A percentile compares a stretch with the other conserved stretches of the same genome.
Conservation (phyloP, 2,329 filamentous ascomycete species). For the Aspergillus sp. region DNA sequence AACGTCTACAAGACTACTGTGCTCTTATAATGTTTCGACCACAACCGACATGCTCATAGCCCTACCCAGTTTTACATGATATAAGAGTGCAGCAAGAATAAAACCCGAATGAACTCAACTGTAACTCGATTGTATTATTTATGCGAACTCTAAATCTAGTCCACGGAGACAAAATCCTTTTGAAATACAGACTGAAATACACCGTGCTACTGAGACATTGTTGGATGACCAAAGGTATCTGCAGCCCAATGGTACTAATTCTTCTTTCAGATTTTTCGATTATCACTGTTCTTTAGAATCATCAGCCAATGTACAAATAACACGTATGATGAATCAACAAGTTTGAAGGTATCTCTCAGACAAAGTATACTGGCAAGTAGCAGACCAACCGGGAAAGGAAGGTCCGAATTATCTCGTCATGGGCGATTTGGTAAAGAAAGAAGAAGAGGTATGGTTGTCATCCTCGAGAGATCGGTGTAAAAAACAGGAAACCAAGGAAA, state of each 20-base stretch:
- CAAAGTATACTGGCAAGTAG: conserved; percentile 72
- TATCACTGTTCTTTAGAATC: not conserved
- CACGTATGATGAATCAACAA: not conserved
- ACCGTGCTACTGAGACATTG: not conserved
- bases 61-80: not conserved
- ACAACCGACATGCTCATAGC: not conserved
- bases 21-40: not conserved
- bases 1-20: no score
- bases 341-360: conserved; percentile 52
- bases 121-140: not conserved
- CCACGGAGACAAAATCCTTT: not conserved
- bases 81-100: not conserved
- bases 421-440: conserved; percentile 68
- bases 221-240: not conserved
- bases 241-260: not conserved
- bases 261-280: not conserved
- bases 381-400: conserved; percentile 64
- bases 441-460: conserved; percentile 60
- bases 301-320: conserved; percentile 11
- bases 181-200: not conserved
- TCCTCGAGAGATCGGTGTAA: conserved; percentile 46
- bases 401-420: conserved; percentile 64
- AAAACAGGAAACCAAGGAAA: conserved; percentile 8
- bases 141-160: not conserved
- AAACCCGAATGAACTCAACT: not conserved